A percentile compares a stretch with the other conserved stretches of the same genome.
These are phyloP conservation scores for Aspergillus uvarum DNA, from an alignment of 2,329 filamentous ascomycete genomes.

Conservation along the genomic window DNA sequence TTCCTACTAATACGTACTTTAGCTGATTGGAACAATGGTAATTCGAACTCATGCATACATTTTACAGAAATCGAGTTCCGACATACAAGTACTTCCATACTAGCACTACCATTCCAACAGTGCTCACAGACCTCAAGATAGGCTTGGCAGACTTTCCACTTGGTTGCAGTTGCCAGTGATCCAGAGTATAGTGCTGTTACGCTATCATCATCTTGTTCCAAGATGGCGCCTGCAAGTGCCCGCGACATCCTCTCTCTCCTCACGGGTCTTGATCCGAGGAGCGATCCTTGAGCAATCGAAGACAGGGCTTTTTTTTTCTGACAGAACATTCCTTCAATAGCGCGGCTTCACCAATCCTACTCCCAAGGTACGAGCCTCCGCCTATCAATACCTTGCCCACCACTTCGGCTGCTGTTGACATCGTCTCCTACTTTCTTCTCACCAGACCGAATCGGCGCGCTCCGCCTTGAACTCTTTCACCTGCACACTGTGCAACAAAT, in stretches of 20 bases:
- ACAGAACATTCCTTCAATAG: constrained; percentile 25
- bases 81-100: neutral
- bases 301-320: neutral
- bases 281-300: neutral
- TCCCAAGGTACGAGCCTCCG: constrained; percentile 39
- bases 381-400: neutral
- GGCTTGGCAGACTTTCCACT: neutral
- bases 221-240: constrained; percentile 37
- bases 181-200: neutral
- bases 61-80: neutral
- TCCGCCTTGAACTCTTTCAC: constrained; percentile 79
- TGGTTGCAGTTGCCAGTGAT: neutral
- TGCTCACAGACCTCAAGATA: neutral
- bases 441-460: constrained; percentile 62
- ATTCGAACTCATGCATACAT: too few relatives aligned
- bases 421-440: neutral
- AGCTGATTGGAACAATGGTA: too few relatives aligned
- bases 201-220: neutral
- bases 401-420: neutral
- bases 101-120: neutral
- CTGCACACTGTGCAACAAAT: constrained; percentile 86
- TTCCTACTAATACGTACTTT: too few relatives aligned
- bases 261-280: neutral
- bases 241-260: neutral
- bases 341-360: constrained; percentile 50